Evolutionary conservation across 345 rosid genomes (phyloP), one percentile per base, ranked within the genome.

Genomic region (Camelina laxa): DNA sequence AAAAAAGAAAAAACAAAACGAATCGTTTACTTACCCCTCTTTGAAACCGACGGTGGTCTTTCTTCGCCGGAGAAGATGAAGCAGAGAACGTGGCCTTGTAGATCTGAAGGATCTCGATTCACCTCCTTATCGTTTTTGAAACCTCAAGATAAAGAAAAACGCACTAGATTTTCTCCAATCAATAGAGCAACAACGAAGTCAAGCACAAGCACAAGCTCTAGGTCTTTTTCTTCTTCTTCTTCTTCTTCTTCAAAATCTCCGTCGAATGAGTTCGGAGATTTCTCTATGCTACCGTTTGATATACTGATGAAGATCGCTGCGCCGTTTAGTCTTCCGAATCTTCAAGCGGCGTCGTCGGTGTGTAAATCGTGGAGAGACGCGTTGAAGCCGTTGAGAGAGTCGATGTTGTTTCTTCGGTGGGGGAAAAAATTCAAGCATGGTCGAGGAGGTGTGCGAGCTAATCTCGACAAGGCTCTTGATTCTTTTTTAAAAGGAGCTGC

Each of bases 341-440:
- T 94, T 15, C 85, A 77, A 47, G 82, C 88, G 41, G 92, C 88
- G 69, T 91, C 98, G 3, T 72, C 82, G 80, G 98, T 84, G 30
- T 94, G 98, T 82, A 83, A 74, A 48, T 69, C 98, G 30, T 95
- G 98, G 98, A 85, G 87, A 24, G 94, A 92, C 15, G 96, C 87
- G 53, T 87, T 95, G 11, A 83, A 83, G 21, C 97, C 98, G 63
- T 65, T 95, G 80, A 87, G 94, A 68, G 96, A 95, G 75, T 97
- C 92, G 65, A 89, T 92, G 97, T 10, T 85, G 83, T 48, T 92
- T 30, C 80, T 95, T 11, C 78, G 79, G 63, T 86, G 85, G 87
- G 98, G 99, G 13, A 95, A 95, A 81, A 83, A 84, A 71, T 89
- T 85, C 76, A 92, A 90, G 83, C 99, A 92, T 79, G 99, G 99